Evolutionary conservation across 495 filamentous ascomycete species (phyloP), one percentile per base, ranked within the genome.

Genomic region (Podospora tetraspora): DNA sequence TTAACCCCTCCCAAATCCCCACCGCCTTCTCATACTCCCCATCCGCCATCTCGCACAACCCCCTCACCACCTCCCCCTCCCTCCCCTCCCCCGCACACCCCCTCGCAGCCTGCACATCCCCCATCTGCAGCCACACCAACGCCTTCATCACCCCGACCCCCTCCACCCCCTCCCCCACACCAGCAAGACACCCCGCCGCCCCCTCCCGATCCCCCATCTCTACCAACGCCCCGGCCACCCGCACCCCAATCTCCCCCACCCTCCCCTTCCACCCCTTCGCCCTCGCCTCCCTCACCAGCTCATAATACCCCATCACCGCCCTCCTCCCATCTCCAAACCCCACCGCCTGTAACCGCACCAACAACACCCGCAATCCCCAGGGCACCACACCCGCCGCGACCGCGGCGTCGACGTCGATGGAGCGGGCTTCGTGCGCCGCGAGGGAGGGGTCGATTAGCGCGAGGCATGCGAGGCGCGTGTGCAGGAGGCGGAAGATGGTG

Each of bases 161-260:
- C 22, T 84, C 75, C 10, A 37, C 32, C 21, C 77, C 68, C 1
- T 64, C 72, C 13, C 72, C 69, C 23, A 89, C 61, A 10, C 79
- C 79, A 9, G 74, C 80, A 1, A 99, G 79, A 71, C 92, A 90
- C 59, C 88, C 77, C n/a, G 77, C 84, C 2, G 94, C 95, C 9
- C 88, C 90, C 63, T 87, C 86, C 2, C 94, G 73, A 76, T 98
- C 93, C 8, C 92, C 92, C 92, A 96, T 96, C 79, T 97, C 94
- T 4, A 97, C 84, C 63, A 98, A 75, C 29, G 90, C 88, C 73
- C 92, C 91, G 0, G 89, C 94, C 11, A 92, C 91, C 61, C 90
- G 78, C 11, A 97, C 76, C 0, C 94, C 94, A 0, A 97, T 79
- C 63, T 97, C 92, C 11, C 78, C 78, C 5, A 97, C 78, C 57